These are phyloP conservation scores for Aspergillus udagawae DNA, from an alignment of 2,329 filamentous ascomycete species.

Conservation along the genomic window DNA sequence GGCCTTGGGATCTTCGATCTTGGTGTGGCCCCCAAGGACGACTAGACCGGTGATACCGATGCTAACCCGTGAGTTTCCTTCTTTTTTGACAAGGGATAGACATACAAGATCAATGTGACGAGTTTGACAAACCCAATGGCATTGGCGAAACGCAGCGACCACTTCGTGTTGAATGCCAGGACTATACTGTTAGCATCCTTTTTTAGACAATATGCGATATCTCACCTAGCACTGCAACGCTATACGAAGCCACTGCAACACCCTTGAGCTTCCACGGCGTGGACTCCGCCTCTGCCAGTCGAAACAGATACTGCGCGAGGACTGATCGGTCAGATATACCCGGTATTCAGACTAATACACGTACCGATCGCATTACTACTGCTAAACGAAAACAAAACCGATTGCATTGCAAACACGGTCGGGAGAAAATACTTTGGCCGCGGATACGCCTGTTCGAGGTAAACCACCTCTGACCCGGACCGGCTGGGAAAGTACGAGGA, in stretches of 20 bases:
- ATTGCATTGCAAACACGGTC: constrained; percentile 60
- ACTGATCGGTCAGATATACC: constrained; percentile 38
- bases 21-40: constrained; percentile 55
- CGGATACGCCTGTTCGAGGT: constrained; percentile 65
- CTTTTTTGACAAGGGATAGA: constrained; percentile 3
- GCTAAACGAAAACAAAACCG: constrained; percentile 61
- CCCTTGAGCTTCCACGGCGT: constrained; percentile 64
- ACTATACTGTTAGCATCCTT: constrained; percentile 21
- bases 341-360: neutral
- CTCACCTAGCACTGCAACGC: constrained; percentile 52
- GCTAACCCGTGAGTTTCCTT: constrained; percentile 12
- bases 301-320: constrained; percentile 60
- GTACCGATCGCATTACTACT: constrained; percentile 60
- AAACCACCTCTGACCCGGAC: constrained; percentile 63
- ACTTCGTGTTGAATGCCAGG: constrained; percentile 53
- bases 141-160: constrained; percentile 55
- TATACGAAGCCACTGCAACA: constrained; percentile 62
- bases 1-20: constrained; percentile 46
- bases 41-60: constrained; percentile 60
- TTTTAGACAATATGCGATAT: neutral
- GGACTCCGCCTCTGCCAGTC: constrained; percentile 48
- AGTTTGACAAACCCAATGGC: constrained; percentile 58
- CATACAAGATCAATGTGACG: constrained; percentile 56
- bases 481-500: constrained; percentile 64
- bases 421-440: constrained; percentile 62